Base-by-base conservation (phyloP, 306 rosid species). In the Malus asiatica region DNA sequence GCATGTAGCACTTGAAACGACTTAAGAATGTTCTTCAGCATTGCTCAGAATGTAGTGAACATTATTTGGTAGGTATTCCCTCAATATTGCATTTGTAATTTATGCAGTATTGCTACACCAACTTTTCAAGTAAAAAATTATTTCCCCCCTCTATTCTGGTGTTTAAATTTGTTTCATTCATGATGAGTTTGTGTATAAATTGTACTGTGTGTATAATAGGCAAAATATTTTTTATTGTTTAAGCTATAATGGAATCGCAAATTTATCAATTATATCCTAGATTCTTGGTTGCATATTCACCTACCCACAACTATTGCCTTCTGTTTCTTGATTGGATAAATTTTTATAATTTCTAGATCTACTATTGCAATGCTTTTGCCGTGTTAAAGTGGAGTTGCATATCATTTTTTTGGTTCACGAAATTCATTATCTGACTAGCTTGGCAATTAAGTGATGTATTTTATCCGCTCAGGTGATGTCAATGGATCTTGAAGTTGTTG, bases 401-500 rank as follows among this genome's bases (percentile, higher is more conserved):
- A 46, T 23, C 32, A 3, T 3, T 61, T 20, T 19, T 30, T 23
- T 4, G 11, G 4, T 42, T 42, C 46, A 32, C 40, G 12, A 23
- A 61, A 18, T 52, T 44, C 22, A 20, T 45, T 30, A 48, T 38
- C 76, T 71, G 5, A 20, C 16, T 51, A 76, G 45, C 52, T 57
- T 82, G 13, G 48, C 74, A 44, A 44, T 71, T 63, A 35, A 73
- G 30, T 79, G 46, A 72, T 74, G 52, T 48, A 22, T 70, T 70
- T 33, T 71, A 57, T 25, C 61, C 30, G 33, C 75, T 38, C 70
- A 94, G 97, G 93, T 93, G 27, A 84, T 84, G 59, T 76, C 97
- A 62, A 87, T 90, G 96, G 73, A 80, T 61, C 14, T 94, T 83
- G 96, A 94, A 89, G 93, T 88, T 67, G 64, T 84, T 3, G 97